Base-by-base conservation (phyloP, 2,329 filamentous ascomycete genomes). In the Thermoascus crustaceus region DNA sequence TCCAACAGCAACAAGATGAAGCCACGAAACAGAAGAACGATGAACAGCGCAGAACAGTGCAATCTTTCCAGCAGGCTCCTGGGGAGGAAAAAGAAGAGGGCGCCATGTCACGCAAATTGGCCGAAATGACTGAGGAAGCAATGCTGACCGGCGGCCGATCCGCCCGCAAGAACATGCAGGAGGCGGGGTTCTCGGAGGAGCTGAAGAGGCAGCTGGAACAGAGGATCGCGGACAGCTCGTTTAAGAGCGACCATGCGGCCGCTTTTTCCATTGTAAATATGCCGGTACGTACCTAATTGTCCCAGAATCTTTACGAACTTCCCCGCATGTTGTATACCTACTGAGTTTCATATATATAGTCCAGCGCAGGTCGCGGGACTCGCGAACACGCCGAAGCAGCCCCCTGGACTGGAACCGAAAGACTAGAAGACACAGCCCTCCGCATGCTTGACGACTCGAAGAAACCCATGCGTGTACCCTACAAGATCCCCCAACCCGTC, bases 371-470 rank as follows among this genome's bases (percentile, higher is more conserved):
- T 10, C 70, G 72, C 46, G 81, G 80, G 8, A 82, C 81, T 2
- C 72, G 77, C 40, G 75, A 81, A 32, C 73, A 79, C 22, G 85
- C 85, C 1, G 68, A 72, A 0, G 76, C 79, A 5, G 64, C 72
- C 38, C 72, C 82, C 1, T 98, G 91, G 91, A 78, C 74, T 0
- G 91, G 89, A 2, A 69, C 73, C 8, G 91, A 96, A 61, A 68
- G 67, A 4, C 64, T 81, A 1, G 75, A 80, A 47, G 87, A 95
- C 56, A 73, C 82, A 1, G 79, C 86, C 14, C 64, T 94, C 32
- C 78, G 91, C 20, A 96, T 96, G 83, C 67, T 81, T 7, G 71
- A 74, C 30, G 76, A 79, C 48, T 68, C 72, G 10, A 72, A 75
- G 47, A 79, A 78, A 52, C 74, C 73, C 11, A 52, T 74, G 9